Percentiles rank a stretch among this genome's conserved stretches.
Conservation (phyloP, 306 rosid species). For the barrel medic (Medicago truncatula) region DNA sequence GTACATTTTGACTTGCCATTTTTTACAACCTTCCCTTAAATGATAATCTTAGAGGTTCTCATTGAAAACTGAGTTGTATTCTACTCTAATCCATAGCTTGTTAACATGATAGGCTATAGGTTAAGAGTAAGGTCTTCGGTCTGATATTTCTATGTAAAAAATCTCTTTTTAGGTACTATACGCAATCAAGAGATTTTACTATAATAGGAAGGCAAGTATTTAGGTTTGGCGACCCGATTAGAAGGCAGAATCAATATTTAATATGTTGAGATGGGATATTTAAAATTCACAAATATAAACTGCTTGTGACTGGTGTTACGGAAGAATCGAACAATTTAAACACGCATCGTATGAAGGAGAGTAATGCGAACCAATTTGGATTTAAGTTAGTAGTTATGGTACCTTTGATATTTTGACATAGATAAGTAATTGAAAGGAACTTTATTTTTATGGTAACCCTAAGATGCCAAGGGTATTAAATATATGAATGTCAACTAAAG, state of each 20-base stretch:
- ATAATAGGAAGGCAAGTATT: background rate
- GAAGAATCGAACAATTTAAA: conserved; percentile 13
- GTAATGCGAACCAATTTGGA: background rate
- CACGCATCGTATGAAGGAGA: background rate
- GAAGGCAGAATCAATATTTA: background rate
- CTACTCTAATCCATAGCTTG: background rate
- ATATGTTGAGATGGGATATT: background rate
- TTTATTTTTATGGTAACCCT: conserved; percentile 2
- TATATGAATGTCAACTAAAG: background rate
- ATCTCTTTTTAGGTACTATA: conserved; percentile 3
- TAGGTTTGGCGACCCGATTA: no score
- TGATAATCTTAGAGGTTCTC: background rate
- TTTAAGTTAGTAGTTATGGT: background rate
- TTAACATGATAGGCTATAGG: background rate
- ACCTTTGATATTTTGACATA: conserved; percentile 3
- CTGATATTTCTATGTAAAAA: background rate
- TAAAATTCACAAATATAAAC: conserved; percentile 3
- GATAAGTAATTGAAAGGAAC: background rate
- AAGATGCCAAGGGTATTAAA: background rate
- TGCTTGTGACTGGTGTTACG: conserved; percentile 1
- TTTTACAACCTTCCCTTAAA: background rate
- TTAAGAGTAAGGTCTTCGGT: background rate
- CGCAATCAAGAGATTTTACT: conserved; percentile 6
- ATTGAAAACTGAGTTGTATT: background rate
- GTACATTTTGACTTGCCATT: background rate